phyloP scores from a whole-genome alignment of 768 basidiomycete genomes.

The Suillus occidentalis region DNA sequence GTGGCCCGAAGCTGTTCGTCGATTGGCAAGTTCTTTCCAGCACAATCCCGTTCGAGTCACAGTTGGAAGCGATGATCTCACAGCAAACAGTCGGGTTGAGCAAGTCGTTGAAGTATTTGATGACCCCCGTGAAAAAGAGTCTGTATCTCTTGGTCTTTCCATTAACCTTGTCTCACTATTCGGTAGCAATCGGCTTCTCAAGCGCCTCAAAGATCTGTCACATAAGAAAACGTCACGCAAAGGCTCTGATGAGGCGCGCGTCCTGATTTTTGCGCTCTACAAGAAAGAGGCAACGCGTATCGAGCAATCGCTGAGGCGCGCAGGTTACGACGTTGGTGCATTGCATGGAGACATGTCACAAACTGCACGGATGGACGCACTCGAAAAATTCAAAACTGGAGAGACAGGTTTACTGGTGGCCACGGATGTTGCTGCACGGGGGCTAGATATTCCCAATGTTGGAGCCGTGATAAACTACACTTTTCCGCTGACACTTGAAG shows the following conservation, averaged over 20 bases:
- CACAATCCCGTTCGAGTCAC: slow-evolving; percentile 84
- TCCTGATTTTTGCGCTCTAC: slow-evolving; percentile 93
- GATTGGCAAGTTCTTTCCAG: slow-evolving; percentile 87
- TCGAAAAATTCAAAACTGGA: slow-evolving; percentile 86
- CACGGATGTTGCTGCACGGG: slow-evolving; percentile 96
- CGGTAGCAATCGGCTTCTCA: slow-evolving; percentile 59
- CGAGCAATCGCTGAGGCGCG: slow-evolving; percentile 69
- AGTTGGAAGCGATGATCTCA: slow-evolving; percentile 92
- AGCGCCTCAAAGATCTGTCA: slow-evolving; percentile 51
- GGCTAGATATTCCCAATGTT: slow-evolving; percentile 96
- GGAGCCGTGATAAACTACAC: slow-evolving; percentile 94
- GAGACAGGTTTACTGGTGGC: slow-evolving; percentile 84
- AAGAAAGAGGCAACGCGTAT: slow-evolving; percentile 97
- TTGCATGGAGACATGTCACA: slow-evolving; percentile 94
- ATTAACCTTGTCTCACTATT: background rate
- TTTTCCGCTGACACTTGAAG: slow-evolving; percentile 96
- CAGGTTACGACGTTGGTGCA: slow-evolving; percentile 77
- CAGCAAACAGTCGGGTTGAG: slow-evolving; percentile 91
- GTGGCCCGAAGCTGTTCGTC: slow-evolving; percentile 93
- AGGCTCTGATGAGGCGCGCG: slow-evolving; percentile 56
- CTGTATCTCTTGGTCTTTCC: slow-evolving; percentile 26
- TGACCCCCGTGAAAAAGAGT: slow-evolving; percentile 85
- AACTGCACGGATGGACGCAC: slow-evolving; percentile 74
- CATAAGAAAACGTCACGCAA: slow-evolving; percentile 62
- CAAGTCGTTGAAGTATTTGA: slow-evolving; percentile 93